These are phyloP conservation scores for Lumnitzera racemosa DNA, from an alignment of 345 rosid genomes.

Conservation along the genomic window DNA sequence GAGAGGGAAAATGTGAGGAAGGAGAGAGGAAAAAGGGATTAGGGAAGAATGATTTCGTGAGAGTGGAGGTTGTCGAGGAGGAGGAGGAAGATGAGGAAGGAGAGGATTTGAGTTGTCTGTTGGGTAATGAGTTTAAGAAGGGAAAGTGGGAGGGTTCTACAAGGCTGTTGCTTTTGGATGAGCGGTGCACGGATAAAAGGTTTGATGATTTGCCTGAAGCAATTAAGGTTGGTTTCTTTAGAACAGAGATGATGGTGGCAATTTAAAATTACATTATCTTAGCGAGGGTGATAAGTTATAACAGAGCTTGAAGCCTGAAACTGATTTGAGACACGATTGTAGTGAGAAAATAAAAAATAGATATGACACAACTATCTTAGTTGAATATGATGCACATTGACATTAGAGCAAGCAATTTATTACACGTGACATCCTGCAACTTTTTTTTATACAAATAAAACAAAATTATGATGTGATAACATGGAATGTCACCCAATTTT, in stretches of 20 bases:
- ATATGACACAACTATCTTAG: too few species aligned
- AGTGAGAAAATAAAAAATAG: too few species aligned
- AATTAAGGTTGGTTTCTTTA: slow-evolving; percentile 53
- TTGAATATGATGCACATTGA: too few species aligned
- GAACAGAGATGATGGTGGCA: background rate
- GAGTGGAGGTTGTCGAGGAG: slow-evolving; percentile 59
- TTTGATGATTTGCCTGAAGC: slow-evolving; percentile 73
- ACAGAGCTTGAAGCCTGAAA: background rate
- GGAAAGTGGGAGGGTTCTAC: slow-evolving; percentile 77
- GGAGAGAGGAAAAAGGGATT: slow-evolving; percentile 20
- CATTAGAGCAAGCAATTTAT: too few species aligned
- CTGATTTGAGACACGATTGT: background rate
- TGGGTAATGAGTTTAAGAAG: slow-evolving; percentile 61
- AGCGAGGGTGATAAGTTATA: background rate
- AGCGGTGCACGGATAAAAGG: slow-evolving; percentile 38
- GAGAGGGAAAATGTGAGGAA: slow-evolving; percentile 12
- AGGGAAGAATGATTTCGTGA: slow-evolving; percentile 31
- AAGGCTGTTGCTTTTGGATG: slow-evolving; percentile 85
- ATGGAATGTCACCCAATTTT: too few species aligned
- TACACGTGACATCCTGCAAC: too few species aligned
- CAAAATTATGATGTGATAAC: too few species aligned
- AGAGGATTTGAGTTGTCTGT: slow-evolving; percentile 53
- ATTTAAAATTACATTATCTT: background rate
- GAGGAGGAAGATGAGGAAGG: slow-evolving; percentile 19
- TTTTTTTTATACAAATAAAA: too few species aligned